These are phyloP conservation scores for Solanum chilense DNA, from an alignment of 257 asterid genomes.

Conservation along the genomic window DNA sequence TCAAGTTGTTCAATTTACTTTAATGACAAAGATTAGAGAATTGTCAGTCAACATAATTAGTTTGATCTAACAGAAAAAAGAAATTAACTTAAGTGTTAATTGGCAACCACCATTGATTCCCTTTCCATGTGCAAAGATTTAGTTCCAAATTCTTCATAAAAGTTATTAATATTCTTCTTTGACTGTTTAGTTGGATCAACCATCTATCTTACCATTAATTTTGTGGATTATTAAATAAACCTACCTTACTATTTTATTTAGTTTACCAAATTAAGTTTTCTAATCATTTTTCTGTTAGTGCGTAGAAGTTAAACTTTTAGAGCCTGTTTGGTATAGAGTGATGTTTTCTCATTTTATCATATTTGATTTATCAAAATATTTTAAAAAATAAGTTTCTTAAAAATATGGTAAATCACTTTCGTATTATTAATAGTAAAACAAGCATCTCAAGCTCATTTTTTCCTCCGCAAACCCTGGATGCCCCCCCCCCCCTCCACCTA, in stretches of 20 bases:
- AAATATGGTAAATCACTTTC: background rate
- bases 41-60: background rate
- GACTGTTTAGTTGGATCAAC: background rate
- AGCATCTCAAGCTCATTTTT: background rate
- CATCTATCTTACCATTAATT: background rate
- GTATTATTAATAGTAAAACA: background rate
- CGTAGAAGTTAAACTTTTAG: background rate
- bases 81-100: conserved; percentile 5
- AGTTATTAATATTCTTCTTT: background rate
- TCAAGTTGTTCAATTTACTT: background rate
- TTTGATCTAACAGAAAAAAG: conserved; percentile 9
- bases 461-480: background rate
- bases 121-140: conserved; percentile 44
- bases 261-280: background rate
- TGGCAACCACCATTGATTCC: conserved; percentile 23
- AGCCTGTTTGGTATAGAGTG: fast-evolving
- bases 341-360: background rate
- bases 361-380: background rate
- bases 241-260: background rate
- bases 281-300: too few relatives aligned
- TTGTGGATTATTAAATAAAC: background rate
- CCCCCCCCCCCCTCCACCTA: background rate
- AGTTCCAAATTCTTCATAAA: background rate
- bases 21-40: background rate
- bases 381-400: fast-evolving